Evolutionary conservation across 352 stramenopile genomes (phyloP).

Genomic region (Phytophthora tubulina): DNA sequence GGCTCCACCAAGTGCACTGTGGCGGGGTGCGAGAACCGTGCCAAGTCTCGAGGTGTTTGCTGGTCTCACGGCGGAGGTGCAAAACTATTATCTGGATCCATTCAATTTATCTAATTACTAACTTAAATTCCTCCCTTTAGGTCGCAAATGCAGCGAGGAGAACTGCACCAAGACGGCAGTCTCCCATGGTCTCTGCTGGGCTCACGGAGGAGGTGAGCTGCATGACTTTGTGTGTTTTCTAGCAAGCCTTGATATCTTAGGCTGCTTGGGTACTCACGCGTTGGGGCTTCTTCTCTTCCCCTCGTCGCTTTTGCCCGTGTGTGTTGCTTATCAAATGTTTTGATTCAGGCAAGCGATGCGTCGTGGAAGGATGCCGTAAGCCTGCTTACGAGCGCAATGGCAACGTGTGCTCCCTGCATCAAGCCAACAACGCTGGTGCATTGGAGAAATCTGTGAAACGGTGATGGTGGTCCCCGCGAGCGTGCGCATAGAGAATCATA

Average conservation of each 20-base stretch:
- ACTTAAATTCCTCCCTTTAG: slow-evolving; percentile 23
- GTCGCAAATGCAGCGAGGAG: slow-evolving; percentile 69
- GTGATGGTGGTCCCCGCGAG: slow-evolving; percentile 37
- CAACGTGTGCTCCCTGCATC: slow-evolving; percentile 69
- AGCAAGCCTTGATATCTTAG: slow-evolving; percentile 5
- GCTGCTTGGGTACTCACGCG: slow-evolving; percentile 23
- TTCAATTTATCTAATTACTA: background rate
- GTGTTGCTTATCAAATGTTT: slow-evolving; percentile 18
- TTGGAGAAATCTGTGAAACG: slow-evolving; percentile 27
- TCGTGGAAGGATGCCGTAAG: slow-evolving; percentile 73
- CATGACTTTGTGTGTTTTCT: slow-evolving; percentile 15
- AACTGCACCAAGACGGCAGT: slow-evolving; percentile 79
- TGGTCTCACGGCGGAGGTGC: slow-evolving; percentile 83
- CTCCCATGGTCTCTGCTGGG: slow-evolving; percentile 84
- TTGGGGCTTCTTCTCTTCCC: slow-evolving; percentile 20
- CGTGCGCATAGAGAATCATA: slow-evolving; percentile 31
- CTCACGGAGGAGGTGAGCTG: slow-evolving; percentile 75
- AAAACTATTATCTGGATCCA: background rate
- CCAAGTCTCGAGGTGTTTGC: slow-evolving; percentile 82
- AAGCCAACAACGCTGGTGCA: slow-evolving; percentile 26
- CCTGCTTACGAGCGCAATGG: slow-evolving; percentile 84
- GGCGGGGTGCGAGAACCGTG: slow-evolving; percentile 68
- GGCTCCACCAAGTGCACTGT: slow-evolving; percentile 80
- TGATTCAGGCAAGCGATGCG: slow-evolving; percentile 68
- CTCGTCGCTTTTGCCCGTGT: slow-evolving; percentile 19